phyloP scores from a whole-genome alignment of 345 rosid genomes.

The Sonneratia caseolaris region DNA sequence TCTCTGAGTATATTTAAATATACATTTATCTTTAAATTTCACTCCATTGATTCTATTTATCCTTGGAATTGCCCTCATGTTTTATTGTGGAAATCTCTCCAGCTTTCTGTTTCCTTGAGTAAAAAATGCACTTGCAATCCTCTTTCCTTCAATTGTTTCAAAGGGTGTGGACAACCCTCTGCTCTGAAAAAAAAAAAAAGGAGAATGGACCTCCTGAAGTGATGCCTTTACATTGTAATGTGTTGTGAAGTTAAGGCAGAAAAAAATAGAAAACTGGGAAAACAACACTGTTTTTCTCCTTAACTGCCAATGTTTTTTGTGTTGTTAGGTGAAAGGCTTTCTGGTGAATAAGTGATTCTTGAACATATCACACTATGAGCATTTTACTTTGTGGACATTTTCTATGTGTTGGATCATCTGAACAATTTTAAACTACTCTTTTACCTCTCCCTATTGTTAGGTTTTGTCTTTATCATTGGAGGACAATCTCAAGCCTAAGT shows the following conservation, averaged over 20 bases:
- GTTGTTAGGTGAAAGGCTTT: not conserved
- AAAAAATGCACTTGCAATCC: not conserved
- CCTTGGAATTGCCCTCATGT: not conserved
- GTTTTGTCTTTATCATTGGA: conserved; percentile 86
- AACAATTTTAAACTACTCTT: not conserved
- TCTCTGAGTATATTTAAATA: not conserved
- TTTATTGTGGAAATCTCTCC: not conserved
- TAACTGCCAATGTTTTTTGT: not conserved
- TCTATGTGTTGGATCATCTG: not conserved
- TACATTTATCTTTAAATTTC: not conserved
- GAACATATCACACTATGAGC: not conserved
- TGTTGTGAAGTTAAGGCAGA: too few species aligned
- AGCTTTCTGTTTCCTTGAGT: not conserved
- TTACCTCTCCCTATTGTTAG: conserved; percentile 23
- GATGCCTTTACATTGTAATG: too few species aligned
- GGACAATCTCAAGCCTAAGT: conserved; percentile 89
- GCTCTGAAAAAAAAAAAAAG: too few species aligned
- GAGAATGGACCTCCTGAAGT: not conserved
- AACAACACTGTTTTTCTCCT: not conserved
- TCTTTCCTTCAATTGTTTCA: not conserved
- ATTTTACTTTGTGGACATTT: not conserved
- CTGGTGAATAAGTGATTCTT: not conserved
- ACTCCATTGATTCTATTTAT: not conserved
- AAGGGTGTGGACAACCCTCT: not conserved
- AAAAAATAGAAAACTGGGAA: too few species aligned